Evolutionary conservation across 495 filamentous ascomycete species (phyloP).

Genomic region (Xanthoparmelia taractica): DNA sequence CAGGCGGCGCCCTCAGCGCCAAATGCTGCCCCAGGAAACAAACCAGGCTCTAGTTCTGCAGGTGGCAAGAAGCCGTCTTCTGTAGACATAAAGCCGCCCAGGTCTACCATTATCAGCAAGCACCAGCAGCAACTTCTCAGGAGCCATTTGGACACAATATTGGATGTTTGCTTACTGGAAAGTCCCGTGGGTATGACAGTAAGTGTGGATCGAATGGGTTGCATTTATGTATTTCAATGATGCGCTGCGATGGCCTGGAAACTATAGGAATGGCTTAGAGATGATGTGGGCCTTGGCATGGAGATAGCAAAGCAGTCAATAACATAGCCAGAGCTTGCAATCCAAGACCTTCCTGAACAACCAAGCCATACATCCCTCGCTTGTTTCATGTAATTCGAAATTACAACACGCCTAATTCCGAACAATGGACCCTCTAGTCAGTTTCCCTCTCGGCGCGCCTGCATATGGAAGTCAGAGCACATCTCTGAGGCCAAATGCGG

Average conservation of each 20-base stretch:
- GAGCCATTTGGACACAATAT: slow-evolving; percentile 80
- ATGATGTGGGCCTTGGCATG: not conserved
- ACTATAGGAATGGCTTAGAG: not conserved
- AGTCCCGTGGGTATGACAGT: slow-evolving; percentile 87
- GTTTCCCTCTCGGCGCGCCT: too few relatives aligned
- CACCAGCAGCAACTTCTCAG: slow-evolving; percentile 81
- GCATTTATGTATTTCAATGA: slow-evolving; percentile 83
- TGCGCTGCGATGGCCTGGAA: not conserved
- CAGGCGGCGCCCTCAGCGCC: slow-evolving; percentile 36
- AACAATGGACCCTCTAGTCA: too few relatives aligned
- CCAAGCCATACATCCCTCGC: not conserved
- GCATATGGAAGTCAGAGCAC: not conserved
- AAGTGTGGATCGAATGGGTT: slow-evolving; percentile 82
- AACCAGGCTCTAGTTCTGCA: slow-evolving; percentile 27
- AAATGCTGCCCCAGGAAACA: slow-evolving; percentile 33
- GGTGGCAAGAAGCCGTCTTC: slow-evolving; percentile 20
- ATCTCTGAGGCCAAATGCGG: not conserved
- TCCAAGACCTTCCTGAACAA: not conserved
- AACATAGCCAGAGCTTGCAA: not conserved
- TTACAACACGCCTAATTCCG: too few relatives aligned
- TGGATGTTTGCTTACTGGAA: slow-evolving; percentile 82
- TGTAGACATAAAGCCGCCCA: slow-evolving; percentile 47
- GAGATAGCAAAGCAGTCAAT: not conserved
- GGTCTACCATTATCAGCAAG: slow-evolving; percentile 78
- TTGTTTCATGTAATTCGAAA: too few relatives aligned